Conservation (phyloP, 176 grass and related monocot genomes). For the bread wheat (Triticum aestivum) region IWGSC_CS_RefSeq_v2.1 NC_057808.1:547035437-547035936, state of each 20-base stretch:
- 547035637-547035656: too few species aligned
- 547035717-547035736: not conserved
- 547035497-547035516: not conserved
- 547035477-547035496: not conserved
- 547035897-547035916: not conserved
- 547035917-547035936: not conserved
- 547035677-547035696: not conserved
- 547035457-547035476: constrained; percentile 39
- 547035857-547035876: not conserved
- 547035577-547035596: too few species aligned
- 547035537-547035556: too few species aligned
- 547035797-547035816: not conserved
- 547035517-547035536: not conserved
- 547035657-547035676: not conserved
- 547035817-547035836: not conserved
- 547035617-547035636: too few species aligned
- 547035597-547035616: too few species aligned
- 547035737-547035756: not conserved
- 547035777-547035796: not conserved
- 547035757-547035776: not conserved
- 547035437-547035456: constrained; percentile 21
- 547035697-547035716: not conserved
- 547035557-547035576: too few species aligned
- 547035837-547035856: not conserved
- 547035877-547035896: not conserved